Evolutionary conservation across 495 filamentous ascomycete genomes (phyloP), one percentile per base, ranked within the genome.

Genomic region (Podospora pseudopauciseta): DNA sequence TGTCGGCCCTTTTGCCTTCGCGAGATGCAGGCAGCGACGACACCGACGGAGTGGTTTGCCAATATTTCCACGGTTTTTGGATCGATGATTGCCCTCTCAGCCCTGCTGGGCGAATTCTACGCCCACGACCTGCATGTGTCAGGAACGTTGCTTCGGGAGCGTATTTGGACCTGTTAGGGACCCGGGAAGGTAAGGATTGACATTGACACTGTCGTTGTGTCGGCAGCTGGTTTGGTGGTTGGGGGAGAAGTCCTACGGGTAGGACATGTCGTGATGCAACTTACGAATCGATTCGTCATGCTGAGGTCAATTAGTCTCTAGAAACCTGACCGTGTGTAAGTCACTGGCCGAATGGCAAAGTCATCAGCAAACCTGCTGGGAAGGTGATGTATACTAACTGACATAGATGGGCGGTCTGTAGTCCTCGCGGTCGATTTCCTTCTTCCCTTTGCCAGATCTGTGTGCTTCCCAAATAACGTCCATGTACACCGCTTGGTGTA

Each of bases 1-100:
- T 39, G 13, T 34, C n/a, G 39, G 19, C 6, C n/a, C n/a, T 13
- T n/a, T 16, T 56, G 32, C 15, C 63, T 49, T 39, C 23, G 55
- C 62, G 67, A 32, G 19, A 59, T 61, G 34, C 7, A 39, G 23
- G 56, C 67, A 63, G 58, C 34, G 44, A 60, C 54, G 19, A 39
- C 4, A 15, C 57, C 28, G 27, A 23, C 16, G 55, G 9, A 9
- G 58, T 5, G 58, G 19, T 23, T 54, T 49, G 39, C 9, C 39
- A 49, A 49, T 49, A 49, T 49, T 49, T 49, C 13, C 39, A 13
- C 6, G 39, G 39, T 11, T 49, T 49, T 49, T 0, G 39, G 39
- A 6, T 49, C 9, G 39, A 5, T 49, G 39, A 49, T 49, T 49
- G 30, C 30, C 30, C 30, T 49, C 39, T 49, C 39, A 49, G 39